Evolutionary conservation across 2,329 filamentous ascomycete species (phyloP).

Genomic region (Teratosphaeria nubilosa): DNA sequence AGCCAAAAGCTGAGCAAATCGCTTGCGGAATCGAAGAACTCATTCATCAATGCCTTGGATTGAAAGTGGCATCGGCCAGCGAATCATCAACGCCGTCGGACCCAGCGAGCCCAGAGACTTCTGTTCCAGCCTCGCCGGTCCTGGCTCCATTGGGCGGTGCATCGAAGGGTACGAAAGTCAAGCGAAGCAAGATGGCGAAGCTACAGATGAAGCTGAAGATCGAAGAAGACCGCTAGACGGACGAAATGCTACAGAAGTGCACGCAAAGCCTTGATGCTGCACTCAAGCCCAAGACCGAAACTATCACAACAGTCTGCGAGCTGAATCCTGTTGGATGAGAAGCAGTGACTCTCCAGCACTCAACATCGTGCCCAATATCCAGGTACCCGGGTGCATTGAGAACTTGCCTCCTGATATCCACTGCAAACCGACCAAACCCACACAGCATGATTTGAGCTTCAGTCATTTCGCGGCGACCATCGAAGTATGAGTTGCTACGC

Average conservation of each 20-base stretch:
- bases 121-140: constrained; percentile 10
- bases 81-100: constrained; percentile 16
- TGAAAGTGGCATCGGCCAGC: constrained; percentile 23
- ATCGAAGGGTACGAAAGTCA: constrained; percentile 24
- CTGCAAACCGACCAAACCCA: too few relatives aligned
- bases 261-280: constrained; percentile 15
- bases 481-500: too few relatives aligned
- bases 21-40: constrained; percentile 36
- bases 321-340: background rate
- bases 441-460: too few relatives aligned
- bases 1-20: constrained; percentile 33
- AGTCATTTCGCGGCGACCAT: too few relatives aligned
- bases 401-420: too few relatives aligned
- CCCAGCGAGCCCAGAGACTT: constrained; percentile 12
- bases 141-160: constrained; percentile 17
- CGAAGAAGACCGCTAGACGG: constrained; percentile 35
- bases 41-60: constrained; percentile 37
- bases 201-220: constrained; percentile 34
- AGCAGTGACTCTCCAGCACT: background rate
- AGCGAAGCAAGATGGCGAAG: constrained; percentile 35
- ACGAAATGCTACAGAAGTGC: constrained; percentile 32
- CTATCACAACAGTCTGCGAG: background rate
- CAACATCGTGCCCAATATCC: background rate
- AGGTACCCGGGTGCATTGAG: too few relatives aligned
- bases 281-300: constrained; percentile 6